Evolutionary conservation across 1,139 yeast species (phyloP), one percentile per base, ranked within the genome.

Genomic region (Saccharomyces hybrid): DNA sequence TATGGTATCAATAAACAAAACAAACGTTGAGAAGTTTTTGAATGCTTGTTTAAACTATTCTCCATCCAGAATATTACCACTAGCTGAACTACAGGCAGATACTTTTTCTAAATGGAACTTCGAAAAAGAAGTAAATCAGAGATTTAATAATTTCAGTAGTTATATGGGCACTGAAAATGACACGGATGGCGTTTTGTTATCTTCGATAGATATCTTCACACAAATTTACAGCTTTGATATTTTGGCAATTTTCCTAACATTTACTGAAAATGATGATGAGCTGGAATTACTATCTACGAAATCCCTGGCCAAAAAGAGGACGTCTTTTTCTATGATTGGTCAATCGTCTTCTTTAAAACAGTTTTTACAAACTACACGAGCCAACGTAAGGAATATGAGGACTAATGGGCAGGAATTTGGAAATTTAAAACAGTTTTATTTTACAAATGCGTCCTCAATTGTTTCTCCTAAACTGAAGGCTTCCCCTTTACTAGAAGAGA

Each of bases 1-100:
- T 2, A 54, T 53, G 16, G 50, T 61, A 7, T 29, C 58, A 2
- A n/a, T 48, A 26, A 58, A 53, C 46, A 58, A 59, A 27, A 55
- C 51, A 6, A 60, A 58, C 28, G 27, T 62, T 32, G 64, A 60
- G 11, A 54, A 50, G 14, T 63, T 67, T 38, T 44, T 67, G 21
- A 57, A 58, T 48, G 51, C 62, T 14, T 59, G 64, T 12, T 44
- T 63, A 29, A 59, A 61, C 51, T 66, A 60, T 46, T 69, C 70
- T 2, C 54, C 53, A 8, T 46, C 55, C 4, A 52, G 44, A 32
- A 42, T 59, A 28, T 55, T 60, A 7, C 55, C 55, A 2, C 48
- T 52, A 31, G 55, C 53, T 49, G 58, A 60, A 51, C n/a, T 56
- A 3, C 27, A 24, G 26, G 47, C 26, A 1, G 52, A 55, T 28